Evolutionary conservation across 768 basidiomycete genomes (phyloP), one percentile per base, ranked within the genome.

Genomic region (Gloeophyllum trabeum): DNA sequence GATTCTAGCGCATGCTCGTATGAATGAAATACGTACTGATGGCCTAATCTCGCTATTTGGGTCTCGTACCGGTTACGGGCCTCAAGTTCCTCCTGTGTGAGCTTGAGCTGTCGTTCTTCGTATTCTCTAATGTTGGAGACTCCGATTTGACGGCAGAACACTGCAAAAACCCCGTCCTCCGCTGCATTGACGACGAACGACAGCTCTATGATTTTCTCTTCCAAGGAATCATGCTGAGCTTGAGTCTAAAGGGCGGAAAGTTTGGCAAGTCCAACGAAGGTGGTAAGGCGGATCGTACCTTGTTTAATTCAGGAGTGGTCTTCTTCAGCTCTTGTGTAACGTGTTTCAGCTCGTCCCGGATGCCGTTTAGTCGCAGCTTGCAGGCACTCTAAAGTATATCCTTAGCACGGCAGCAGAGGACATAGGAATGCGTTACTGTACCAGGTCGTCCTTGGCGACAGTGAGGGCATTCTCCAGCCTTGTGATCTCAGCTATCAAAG

Each of bases 111-210:
- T 18, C 84, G 77, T 55, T 90, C 85, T 60, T 98, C 94, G 56
- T 93, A 99, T 51, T 93, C 89, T 21, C 93, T 77, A 48, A 99
- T 90, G 60, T 80, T 80, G 13, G 63, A 57, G 5, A 96, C 81
- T 6, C 77, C 73, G 49, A 97, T 91, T 50, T 76, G 73, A 26
- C 61, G 57, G 55, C 93, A 97, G 63, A 99, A 97, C 3, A 62
- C 58, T 1, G 60, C 64, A 54, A 93, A 98, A 10, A 93, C 63
- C 2, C 65, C 65, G 53, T 90, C 87, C 55, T 97, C 96, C 0
- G 86, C 90, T 5, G 64, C 67, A 48, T 91, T 71, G 51, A 97
- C 69, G 3, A 70, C 67, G 3, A 62, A 57, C 16, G 71, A 62
- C 18, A 93, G 62, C 16, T 63, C 59, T 6, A 68, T 65, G 35